Conservation (phyloP, 345 rosid genomes). For the Nasturtium officinale region DNA sequence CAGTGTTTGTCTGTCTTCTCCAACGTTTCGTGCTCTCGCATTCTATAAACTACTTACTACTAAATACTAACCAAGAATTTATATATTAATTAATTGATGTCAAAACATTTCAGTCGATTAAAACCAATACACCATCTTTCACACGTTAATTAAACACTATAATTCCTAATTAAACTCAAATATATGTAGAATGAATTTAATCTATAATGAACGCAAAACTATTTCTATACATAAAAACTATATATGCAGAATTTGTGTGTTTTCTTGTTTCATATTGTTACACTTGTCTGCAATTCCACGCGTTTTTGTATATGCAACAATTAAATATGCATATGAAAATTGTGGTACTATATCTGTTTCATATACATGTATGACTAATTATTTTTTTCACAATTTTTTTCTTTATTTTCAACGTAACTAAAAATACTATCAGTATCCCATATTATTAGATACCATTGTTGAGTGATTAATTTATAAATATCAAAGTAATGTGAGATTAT, state of each 20-base stretch:
- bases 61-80: neutral
- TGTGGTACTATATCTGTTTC: neutral
- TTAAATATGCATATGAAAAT: neutral
- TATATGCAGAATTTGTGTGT: too few relatives aligned
- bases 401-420: too few relatives aligned
- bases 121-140: neutral
- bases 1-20: constrained; percentile 41
- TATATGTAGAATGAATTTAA: neutral
- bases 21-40: constrained; percentile 21
- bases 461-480: neutral
- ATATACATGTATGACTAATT: neutral
- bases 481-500: neutral
- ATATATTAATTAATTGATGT: neutral
- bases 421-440: neutral
- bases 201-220: neutral
- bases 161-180: neutral
- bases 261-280: too few relatives aligned
- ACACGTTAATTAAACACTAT: neutral
- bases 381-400: neutral
- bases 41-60: neutral
- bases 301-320: neutral
- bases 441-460: neutral
- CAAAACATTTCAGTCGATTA: neutral
- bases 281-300: neutral
- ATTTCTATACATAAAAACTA: too few relatives aligned